phyloP scores from a whole-genome alignment of 345 rosid genomes.

The Sonneratia caseolaris region DNA sequence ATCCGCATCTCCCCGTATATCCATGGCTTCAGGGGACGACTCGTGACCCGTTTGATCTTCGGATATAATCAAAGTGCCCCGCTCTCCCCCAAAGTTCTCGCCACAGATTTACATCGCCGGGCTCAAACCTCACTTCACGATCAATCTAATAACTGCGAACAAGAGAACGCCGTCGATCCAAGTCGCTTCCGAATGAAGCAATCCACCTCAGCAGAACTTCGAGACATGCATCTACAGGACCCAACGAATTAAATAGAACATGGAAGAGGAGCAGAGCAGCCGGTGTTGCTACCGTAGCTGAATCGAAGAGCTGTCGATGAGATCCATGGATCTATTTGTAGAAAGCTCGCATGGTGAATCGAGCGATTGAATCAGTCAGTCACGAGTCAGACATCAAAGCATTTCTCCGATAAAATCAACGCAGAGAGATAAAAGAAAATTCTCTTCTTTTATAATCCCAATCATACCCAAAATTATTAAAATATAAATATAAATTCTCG shows the following conservation, averaged over 20 bases:
- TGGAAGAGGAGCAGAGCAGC: neutral
- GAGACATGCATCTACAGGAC: neutral
- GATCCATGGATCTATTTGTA: too few species aligned
- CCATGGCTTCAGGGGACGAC: constrained; percentile 18
- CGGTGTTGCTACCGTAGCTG: neutral
- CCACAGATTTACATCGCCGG: neutral
- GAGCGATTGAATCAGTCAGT: too few species aligned
- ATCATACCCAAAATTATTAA: too few species aligned
- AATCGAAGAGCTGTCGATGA: neutral
- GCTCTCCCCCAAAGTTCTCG: neutral
- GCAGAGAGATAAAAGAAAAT: too few species aligned
- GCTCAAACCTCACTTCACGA: neutral
- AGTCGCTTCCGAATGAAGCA: neutral
- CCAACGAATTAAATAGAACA: neutral
- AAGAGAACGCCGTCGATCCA: neutral
- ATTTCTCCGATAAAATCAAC: too few species aligned
- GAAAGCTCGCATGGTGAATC: too few species aligned
- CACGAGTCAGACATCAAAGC: too few species aligned
- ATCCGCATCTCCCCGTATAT: constrained; percentile 19
- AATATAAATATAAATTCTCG: too few species aligned
- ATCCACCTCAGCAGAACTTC: neutral
- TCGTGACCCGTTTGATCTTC: neutral
- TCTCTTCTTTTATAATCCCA: too few species aligned
- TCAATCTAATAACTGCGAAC: neutral
- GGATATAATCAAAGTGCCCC: neutral